Evolutionary conservation across 2,329 filamentous ascomycete species (phyloP).

Genomic region (Lasiodiplodia sp.): DNA sequence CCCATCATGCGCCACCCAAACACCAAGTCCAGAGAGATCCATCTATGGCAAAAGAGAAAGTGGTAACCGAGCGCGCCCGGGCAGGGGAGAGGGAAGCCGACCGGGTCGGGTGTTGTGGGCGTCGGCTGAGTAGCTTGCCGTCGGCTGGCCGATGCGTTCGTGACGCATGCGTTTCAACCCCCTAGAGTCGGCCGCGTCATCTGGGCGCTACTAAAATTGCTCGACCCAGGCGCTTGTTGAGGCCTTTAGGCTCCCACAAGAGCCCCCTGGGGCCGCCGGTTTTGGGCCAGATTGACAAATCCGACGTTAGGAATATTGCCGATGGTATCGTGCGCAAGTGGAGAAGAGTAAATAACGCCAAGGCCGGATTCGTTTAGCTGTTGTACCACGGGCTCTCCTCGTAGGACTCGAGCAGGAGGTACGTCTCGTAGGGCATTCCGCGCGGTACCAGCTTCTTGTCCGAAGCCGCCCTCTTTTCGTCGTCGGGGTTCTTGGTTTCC

Average conservation of each 20-base stretch:
- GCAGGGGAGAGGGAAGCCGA: slow-evolving; percentile 1
- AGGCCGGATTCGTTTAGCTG: slow-evolving; percentile 13
- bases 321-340: slow-evolving; percentile 17
- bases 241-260: background rate
- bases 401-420: slow-evolving; percentile 27
- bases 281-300: slow-evolving; percentile 4
- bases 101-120: background rate
- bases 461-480: slow-evolving; percentile 12
- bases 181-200: slow-evolving; percentile 19
- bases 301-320: slow-evolving; percentile 11
- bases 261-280: slow-evolving; percentile 1
- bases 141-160: slow-evolving; percentile 5
- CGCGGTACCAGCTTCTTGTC: slow-evolving; percentile 24
- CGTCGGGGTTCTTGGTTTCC: slow-evolving; percentile 14
- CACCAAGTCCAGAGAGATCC: slow-evolving; percentile 14
- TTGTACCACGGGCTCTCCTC: slow-evolving; percentile 31
- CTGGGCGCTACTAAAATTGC: slow-evolving; percentile 2
- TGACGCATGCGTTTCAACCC: slow-evolving; percentile 5
- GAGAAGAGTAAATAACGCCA: slow-evolving; percentile 4
- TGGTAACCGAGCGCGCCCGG: slow-evolving; percentile 1
- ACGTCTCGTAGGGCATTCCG: slow-evolving; percentile 30
- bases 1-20: slow-evolving; percentile 19
- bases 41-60: slow-evolving; percentile 17
- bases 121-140: background rate
- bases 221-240: slow-evolving; percentile 4